Conservation (phyloP, 1,284 basidiomycete species). For the Trichosporon sp. region DNA sequence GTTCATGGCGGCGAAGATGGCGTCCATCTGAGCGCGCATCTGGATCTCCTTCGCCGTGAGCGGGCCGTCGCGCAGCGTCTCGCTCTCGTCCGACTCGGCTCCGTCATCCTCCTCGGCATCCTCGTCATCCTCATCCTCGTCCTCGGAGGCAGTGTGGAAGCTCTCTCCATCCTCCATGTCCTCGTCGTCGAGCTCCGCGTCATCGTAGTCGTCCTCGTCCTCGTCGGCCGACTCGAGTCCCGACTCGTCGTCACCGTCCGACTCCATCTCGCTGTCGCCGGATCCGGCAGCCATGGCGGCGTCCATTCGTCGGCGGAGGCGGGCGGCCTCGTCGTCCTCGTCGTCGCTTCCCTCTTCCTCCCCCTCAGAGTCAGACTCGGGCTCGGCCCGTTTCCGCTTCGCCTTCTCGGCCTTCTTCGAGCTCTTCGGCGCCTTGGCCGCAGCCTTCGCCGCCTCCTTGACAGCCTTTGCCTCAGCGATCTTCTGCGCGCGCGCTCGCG, state of each 20-base stretch:
- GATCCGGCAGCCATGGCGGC: constrained; percentile 32
- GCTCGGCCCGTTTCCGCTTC: constrained; percentile 24
- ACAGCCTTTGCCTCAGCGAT: constrained; percentile 34
- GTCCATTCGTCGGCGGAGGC: constrained; percentile 35
- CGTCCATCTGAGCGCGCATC: constrained; percentile 43
- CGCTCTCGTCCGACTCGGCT: constrained; percentile 46
- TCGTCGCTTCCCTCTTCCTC: constrained; percentile 35
- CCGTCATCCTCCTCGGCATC: constrained; percentile 32
- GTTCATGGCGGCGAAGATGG: constrained; percentile 45
- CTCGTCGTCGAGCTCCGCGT: constrained; percentile 18
- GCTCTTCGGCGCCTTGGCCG: constrained; percentile 18
- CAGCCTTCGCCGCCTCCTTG: constrained; percentile 27
- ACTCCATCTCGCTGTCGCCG: constrained; percentile 38
- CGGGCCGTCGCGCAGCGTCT: constrained; percentile 36
- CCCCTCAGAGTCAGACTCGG: constrained; percentile 27
- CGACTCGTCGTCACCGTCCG: constrained; percentile 41
- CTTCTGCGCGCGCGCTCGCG: constrained; percentile 32
- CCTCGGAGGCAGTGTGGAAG: constrained; percentile 35
- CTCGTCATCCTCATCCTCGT: constrained; percentile 28
- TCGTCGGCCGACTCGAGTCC: constrained; percentile 38
- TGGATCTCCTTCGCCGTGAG: constrained; percentile 34
- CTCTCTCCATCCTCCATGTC: constrained; percentile 29
- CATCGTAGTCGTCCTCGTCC: constrained; percentile 36
- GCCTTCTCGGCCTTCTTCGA: constrained; percentile 22
- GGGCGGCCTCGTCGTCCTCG: constrained; percentile 33